Evolutionary conservation across 768 basidiomycete species (phyloP), one percentile per base, ranked within the genome.

Genomic region (Leccinellum albellum): DNA sequence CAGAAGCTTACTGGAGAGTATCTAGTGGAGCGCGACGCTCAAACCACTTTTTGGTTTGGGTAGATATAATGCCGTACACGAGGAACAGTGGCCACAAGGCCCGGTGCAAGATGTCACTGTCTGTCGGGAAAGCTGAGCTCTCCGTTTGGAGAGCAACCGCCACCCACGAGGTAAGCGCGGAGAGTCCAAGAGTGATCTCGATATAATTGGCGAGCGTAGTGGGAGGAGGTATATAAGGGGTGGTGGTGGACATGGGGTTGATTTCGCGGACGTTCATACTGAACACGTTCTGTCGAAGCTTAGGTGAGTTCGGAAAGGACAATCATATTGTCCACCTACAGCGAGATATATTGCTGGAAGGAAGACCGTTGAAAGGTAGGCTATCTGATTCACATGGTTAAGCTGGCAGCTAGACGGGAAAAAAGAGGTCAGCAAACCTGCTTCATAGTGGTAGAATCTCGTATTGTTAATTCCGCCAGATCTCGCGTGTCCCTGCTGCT

Each of bases 331-430:
- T 42, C 4, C 5, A 60, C 71, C 7, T 60, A 71, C 70, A n/a
- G 71, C 53, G 1, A 72, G 14, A 32, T 81, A 82, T 12, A 76
- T 73, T 9, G 79, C 78, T 1, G 84, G 83, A 20, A 85, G 73
- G 66, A 83, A 86, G 28, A 81, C 56, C 80, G 82, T 81, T 0
- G 83, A 79, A 7, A 86, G 65, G 54, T 82, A 83, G 0, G 78
- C 72, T 28, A 85, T 76, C 65, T 83, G 35, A 78, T 56, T 8
- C 26, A 31, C 15, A 3, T 10, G 21, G n/a, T 12, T 69, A 13
- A 66, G 44, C 28, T 4, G 6, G 33, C 21, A 20, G 10, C 21
- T 24, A 26, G 21, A 28, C 10, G 47, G 40, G 31, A 35, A 33
- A 45, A 45, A 1, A 28, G 28, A 23, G 28, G 33, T 17, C 5